Base-by-base conservation (phyloP, 2,329 filamentous ascomycete genomes). In the Beauveria bassiana region DNA sequence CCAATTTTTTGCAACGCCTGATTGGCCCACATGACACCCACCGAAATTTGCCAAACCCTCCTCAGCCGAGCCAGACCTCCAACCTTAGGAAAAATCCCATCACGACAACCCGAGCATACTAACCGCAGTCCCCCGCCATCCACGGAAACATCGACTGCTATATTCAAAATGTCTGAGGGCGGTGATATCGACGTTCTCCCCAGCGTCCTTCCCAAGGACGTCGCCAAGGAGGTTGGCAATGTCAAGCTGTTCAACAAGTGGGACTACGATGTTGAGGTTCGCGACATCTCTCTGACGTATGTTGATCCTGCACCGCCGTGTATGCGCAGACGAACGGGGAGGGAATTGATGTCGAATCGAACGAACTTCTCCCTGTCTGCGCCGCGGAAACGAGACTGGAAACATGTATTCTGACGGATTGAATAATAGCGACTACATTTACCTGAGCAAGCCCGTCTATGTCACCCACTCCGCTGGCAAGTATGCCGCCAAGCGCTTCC, bases 261-360 rank as follows among this genome's bases (percentile, higher is more conserved):
- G 81, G 81, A 81, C 82, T 99, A 98, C 83, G 95, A 98, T 88
- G 93, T 99, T 77, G 95, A 99, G 86, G 95, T 99, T 81, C 89
- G 93, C 80, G 95, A 99, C 79, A 98, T 99, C 83, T 99, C 95
- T 75, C 86, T 99, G 84, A 98, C 93, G 95, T 99, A 96, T 71
- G 75, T 76, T 52, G 63, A 18, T 56, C 9, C 16, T 22, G 31
- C 34, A 46, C 18, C n/a, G 40, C 20, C 34, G 42, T 14, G 38
- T 46, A 40, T 28, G 50, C 26, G 58, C 40, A 40, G 20, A 8
- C n/a, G 31, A 20, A 22, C 8, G 10, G 16, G 3, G 34, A 42
- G 16, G 50, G 59, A 22, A 22, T 42, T 31, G 50, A 40, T 16
- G 28, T 24, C 14, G 26, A 43, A 16, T 45, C 38, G 45, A 61